These are phyloP conservation scores for Colletotrichum orchidophilum DNA, from an alignment of 2,329 filamentous ascomycete genomes.

Conservation along the genomic window DNA sequence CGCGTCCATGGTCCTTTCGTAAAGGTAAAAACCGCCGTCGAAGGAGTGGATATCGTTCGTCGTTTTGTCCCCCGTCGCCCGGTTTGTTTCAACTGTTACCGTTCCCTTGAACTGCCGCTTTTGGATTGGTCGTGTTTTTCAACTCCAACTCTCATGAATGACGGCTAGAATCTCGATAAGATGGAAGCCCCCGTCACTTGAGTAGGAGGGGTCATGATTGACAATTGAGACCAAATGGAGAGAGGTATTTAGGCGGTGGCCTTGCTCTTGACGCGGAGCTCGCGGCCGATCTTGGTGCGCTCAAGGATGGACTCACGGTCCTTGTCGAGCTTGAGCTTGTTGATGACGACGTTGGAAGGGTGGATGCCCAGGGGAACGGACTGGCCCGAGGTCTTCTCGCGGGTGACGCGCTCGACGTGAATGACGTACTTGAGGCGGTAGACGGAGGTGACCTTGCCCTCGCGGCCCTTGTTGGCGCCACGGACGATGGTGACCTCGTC, in stretches of 20 bases:
- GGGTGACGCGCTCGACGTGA: constrained; percentile 95
- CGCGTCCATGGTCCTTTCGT: constrained; percentile 13
- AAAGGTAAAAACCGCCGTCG: constrained; percentile 20
- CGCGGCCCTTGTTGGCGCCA: constrained; percentile 94
- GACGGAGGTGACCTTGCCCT: constrained; percentile 97
- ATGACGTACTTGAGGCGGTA: constrained; percentile 99
- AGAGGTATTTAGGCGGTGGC: constrained; percentile 60
- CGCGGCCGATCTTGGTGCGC: constrained; percentile 83
- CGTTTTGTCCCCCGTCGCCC: background rate
- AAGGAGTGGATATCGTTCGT: constrained; percentile 17
- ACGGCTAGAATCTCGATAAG: background rate
- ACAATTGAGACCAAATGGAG: background rate
- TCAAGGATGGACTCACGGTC: constrained; percentile 89
- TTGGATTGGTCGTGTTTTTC: background rate
- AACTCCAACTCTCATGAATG: background rate
- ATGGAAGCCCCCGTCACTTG: background rate
- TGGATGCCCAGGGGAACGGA: constrained; percentile 93
- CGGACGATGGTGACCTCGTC: constrained; percentile 94
- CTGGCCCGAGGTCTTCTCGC: constrained; percentile 98
- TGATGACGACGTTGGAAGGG: constrained; percentile 97
- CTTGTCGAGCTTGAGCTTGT: constrained; percentile 98
- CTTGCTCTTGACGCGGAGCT: constrained; percentile 78
- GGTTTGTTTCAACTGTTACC: background rate
- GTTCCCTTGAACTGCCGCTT: constrained; percentile 31
- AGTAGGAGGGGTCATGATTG: background rate